These are phyloP conservation scores for Penicillium sp. DNA, from an alignment of 2,329 filamentous ascomycete species.

Conservation along the genomic window DNA sequence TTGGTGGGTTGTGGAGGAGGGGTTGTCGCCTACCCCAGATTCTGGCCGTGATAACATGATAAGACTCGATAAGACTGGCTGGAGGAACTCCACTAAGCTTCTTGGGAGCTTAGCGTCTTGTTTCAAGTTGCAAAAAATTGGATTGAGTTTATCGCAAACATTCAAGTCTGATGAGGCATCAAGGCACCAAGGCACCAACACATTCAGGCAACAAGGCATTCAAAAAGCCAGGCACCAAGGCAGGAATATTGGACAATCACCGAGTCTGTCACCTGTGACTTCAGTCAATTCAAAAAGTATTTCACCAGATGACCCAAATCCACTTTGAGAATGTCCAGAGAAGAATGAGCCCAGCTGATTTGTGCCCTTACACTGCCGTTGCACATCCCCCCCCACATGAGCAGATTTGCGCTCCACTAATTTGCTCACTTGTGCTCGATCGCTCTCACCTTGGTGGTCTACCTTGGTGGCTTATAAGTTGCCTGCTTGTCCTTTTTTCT, in stretches of 20 bases:
- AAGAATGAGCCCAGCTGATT: no score
- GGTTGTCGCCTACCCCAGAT: neutral
- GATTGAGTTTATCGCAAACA: neutral
- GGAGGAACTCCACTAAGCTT: neutral
- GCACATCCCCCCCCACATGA: slow-evolving; percentile 10
- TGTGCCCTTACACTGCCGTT: neutral
- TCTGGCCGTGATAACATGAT: neutral
- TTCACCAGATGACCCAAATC: no score
- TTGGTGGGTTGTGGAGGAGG: slow-evolving; percentile 3
- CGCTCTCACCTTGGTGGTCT: slow-evolving; percentile 23
- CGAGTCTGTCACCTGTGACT: neutral
- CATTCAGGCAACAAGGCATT: neutral
- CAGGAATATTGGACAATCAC: neutral
- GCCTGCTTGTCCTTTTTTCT: neutral
- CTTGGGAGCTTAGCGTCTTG: neutral
- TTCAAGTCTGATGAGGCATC: neutral
- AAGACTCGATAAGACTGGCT: neutral
- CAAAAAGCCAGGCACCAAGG: neutral
- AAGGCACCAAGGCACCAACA: neutral
- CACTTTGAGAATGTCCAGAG: no score
- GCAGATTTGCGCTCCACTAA: slow-evolving; percentile 19
- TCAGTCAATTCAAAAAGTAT: no score
- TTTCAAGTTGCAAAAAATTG: no score
- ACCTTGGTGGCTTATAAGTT: slow-evolving; percentile 8
- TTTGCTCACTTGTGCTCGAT: slow-evolving; percentile 29